Base-by-base conservation (phyloP, 2,329 filamentous ascomycete genomes). In the Trichoderma polysporum region DNA sequence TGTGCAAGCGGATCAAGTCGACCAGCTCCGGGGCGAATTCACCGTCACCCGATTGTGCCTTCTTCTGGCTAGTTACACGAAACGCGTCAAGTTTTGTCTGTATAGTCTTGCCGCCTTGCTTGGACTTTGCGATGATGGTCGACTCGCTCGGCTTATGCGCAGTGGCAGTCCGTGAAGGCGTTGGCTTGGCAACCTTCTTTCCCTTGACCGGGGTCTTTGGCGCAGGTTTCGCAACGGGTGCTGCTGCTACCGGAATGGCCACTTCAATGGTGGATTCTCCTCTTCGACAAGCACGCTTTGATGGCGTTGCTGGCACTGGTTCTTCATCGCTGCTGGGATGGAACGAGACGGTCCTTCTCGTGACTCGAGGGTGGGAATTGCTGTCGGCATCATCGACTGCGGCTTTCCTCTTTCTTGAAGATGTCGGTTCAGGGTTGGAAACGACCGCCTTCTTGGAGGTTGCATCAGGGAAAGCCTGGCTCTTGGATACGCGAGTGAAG, bases 1-100 rank as follows among this genome's bases (percentile, higher is more conserved):
- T 81, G 75, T 93, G 87, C 29, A 94, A 81, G 66, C 85, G 80
- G 59, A 91, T 78, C 17, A 93, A 80, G 57, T 91, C 86, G 66
- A 82, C 76, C 47, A 88, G 78, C 71, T 87, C 86, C 19, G 74
- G 74, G 12, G 85, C 86, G 5, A 89, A 80, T 7, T 73, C 73
- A 27, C 68, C 50, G 4, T 70, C 65, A 7, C 61, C 35, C 19
- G 22, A 35, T 2, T 39, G 19, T 2, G 58, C 77, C 74, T 68
- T 66, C 31, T 78, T 81, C 66, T 76, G 77, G 69, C 80, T 78
- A 33, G 79, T n/a, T 12, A 39, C 39, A n/a, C 63, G 63, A 39
- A 68, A 73, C 2, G 78, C 78, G 76, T 84, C 79, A 3, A 82
- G 78, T 50, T 74, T 77, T 10, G 76, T 75, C 68, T 79, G 78